phyloP scores from a whole-genome alignment of 1,284 basidiomycete species.

The Rhodotorula glutinis region DNA sequence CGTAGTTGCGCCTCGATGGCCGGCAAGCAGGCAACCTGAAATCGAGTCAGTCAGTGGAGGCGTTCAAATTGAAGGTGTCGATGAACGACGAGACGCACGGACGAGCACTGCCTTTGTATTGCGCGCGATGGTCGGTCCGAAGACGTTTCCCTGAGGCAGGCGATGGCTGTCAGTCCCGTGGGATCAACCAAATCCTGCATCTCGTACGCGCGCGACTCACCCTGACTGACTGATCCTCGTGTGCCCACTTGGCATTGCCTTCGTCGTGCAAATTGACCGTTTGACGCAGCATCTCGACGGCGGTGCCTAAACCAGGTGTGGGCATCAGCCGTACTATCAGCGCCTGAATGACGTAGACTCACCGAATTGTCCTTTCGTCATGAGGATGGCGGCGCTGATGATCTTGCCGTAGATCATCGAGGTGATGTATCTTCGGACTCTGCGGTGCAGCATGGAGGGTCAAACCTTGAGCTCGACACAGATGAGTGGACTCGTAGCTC shows the following conservation, averaged over 20 bases:
- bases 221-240: not conserved
- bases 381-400: not conserved
- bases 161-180: too few species aligned
- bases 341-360: not conserved
- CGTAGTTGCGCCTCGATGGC: conserved; percentile 1
- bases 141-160: not conserved
- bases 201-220: not conserved
- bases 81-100: not conserved
- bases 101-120: not conserved
- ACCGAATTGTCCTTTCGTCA: not conserved
- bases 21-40: not conserved
- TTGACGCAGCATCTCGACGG: not conserved
- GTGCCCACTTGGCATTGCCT: not conserved
- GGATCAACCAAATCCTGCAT: too few species aligned
- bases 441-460: too few species aligned
- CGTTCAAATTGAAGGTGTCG: too few species aligned
- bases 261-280: not conserved
- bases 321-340: not conserved
- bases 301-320: not conserved
- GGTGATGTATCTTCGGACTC: not conserved
- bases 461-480: too few species aligned
- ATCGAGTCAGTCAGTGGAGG: not conserved
- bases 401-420: not conserved
- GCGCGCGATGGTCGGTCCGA: not conserved
- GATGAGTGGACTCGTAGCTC: not conserved